Base-by-base conservation (phyloP, 768 basidiomycete genomes). In the Lactarius trivialis region DNA sequence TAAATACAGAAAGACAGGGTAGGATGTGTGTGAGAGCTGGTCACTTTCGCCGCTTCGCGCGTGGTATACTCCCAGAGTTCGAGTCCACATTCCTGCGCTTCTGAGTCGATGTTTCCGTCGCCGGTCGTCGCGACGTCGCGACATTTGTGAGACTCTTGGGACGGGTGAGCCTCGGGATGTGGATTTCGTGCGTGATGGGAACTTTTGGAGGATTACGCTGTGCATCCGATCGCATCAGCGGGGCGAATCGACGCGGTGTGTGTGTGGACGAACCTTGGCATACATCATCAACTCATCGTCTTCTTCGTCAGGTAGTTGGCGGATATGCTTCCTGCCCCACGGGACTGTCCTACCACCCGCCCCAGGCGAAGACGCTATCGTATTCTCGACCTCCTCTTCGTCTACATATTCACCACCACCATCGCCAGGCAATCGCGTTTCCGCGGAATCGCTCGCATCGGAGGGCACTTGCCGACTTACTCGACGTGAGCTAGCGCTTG, bases 231-330 rank as follows among this genome's bases (percentile, higher is more conserved):
- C 5, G 60, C 45, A 26, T 60, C 43, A 62, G 39, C n/a, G 11
- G 65, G 15, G 19, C 14, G 67, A 48, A 28, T 14, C 15, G 61
- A 63, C 52, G 58, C 9, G 33, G 21, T 28, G 26, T 11, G 2
- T 21, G 49, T 4, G 21, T 36, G 30, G 49, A 67, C 72, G 36
- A 54, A 86, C 86, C 76, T 81, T 80, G n/a, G 77, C 74, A 30
- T 81, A 82, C 72, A 87, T 81, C 76, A 82, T 77, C 33, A 87
- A 69, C 67, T 85, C 83, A 64, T 88, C 85, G 4, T 84, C 82
- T 12, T 79, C 85, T 17, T 82, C 73, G 39, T 73, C 72, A 37
- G 63, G 59, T 26, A 58, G 30, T 43, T 56, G 53, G 14, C 33
- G 58, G 33, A 56, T 64, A 24, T 52, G 65, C 48, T 61, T 69